A percentile compares a stretch with the other conserved stretches of the same genome.
These are phyloP conservation scores for Fusarium cicatricum DNA, from an alignment of 2,329 filamentous ascomycete species.

Conservation along the genomic window DNA sequence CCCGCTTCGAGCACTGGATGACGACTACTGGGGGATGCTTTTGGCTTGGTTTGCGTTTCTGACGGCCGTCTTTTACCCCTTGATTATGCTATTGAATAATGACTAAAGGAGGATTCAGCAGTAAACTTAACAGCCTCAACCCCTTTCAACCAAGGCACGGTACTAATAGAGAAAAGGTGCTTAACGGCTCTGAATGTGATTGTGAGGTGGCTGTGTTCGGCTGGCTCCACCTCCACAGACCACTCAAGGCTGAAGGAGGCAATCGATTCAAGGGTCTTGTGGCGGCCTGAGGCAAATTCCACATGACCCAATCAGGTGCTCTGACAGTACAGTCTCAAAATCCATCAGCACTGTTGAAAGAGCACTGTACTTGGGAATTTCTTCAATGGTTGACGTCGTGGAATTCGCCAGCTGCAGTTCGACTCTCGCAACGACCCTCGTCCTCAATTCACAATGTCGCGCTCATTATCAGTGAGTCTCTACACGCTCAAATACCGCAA, in stretches of 20 bases:
- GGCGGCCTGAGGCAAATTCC: constrained; percentile 27
- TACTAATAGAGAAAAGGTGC: constrained; percentile 4
- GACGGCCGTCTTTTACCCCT: not conserved
- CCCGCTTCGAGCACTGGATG: constrained; percentile 2
- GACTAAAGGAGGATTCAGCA: not conserved
- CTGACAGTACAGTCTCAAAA: constrained; percentile 11
- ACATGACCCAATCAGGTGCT: constrained; percentile 32
- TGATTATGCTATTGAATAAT: not conserved
- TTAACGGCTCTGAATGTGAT: not conserved
- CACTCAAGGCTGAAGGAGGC: constrained; percentile 22
- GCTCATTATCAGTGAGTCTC: constrained; percentile 43
- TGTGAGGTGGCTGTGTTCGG: constrained; percentile 29
- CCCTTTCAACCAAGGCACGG: not conserved
- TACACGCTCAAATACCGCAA: not conserved
- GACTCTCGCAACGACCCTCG: constrained; percentile 10
- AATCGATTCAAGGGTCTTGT: constrained; percentile 28
- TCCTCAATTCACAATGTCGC: constrained; percentile 44
- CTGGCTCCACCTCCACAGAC: constrained; percentile 31
- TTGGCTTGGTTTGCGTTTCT: not conserved
- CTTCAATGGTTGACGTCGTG: constrained; percentile 41
- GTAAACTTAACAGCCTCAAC: not conserved
- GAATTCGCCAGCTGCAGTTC: constrained; percentile 9
- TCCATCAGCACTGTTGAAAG: not conserved
- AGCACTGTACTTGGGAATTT: constrained; percentile 38
- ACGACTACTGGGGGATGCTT: not conserved